phyloP scores from a whole-genome alignment of 257 asterid species.

The Striga asiatica region DNA sequence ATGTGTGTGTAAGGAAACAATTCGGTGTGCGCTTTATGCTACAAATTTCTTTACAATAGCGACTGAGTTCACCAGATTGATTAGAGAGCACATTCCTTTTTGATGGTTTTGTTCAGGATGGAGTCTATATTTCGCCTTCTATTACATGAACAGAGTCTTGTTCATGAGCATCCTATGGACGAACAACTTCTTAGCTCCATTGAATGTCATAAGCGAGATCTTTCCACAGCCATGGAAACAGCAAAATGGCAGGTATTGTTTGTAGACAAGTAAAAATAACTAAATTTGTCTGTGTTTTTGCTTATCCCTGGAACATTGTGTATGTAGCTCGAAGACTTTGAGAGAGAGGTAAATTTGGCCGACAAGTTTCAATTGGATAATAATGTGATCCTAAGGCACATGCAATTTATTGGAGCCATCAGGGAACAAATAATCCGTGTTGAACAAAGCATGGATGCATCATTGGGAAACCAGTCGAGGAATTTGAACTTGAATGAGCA shows the following conservation, averaged over 20 bases:
- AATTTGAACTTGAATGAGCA: slow-evolving; percentile 24
- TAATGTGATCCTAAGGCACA: slow-evolving; percentile 20
- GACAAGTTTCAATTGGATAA: slow-evolving; percentile 24
- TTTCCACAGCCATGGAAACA: slow-evolving; percentile 29
- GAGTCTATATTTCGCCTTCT: slow-evolving; percentile 30
- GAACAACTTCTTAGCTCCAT: slow-evolving; percentile 18
- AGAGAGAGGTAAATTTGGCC: slow-evolving; percentile 26
- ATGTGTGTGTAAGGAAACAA: no score
- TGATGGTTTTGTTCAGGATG: slow-evolving; percentile 23
- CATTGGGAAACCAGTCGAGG: slow-evolving; percentile 16
- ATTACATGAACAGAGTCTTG: slow-evolving; percentile 25
- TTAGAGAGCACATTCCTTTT: background rate
- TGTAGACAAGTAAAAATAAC: background rate
- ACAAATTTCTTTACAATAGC: background rate
- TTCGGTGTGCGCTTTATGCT: no score
- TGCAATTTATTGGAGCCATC: slow-evolving; percentile 27
- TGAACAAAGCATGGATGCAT: slow-evolving; percentile 20
- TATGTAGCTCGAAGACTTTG: slow-evolving; percentile 36
- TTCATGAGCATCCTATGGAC: slow-evolving; percentile 17
- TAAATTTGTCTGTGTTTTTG: background rate
- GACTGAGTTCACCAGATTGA: background rate
- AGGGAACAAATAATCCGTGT: slow-evolving; percentile 25
- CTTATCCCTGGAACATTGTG: slow-evolving; percentile 10
- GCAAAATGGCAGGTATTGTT: slow-evolving; percentile 38
- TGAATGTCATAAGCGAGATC: slow-evolving; percentile 27